A percentile compares a stretch with the other conserved stretches of the same genome.
These are phyloP conservation scores for Bathelium albidoporum DNA, from an alignment of 495 filamentous ascomycete species.

Conservation along the genomic window DNA sequence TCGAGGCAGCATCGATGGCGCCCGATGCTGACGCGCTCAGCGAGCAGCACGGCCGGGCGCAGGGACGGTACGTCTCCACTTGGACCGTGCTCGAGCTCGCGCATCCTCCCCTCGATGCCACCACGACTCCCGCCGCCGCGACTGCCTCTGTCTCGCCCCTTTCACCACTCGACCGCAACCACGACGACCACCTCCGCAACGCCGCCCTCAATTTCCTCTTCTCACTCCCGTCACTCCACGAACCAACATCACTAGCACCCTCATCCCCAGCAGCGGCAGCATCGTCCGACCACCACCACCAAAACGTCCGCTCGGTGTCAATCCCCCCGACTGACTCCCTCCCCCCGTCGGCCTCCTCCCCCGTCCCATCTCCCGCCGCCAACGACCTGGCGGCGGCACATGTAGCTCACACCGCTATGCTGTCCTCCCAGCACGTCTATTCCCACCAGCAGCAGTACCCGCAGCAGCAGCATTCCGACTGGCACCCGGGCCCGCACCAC, in stretches of 20 bases:
- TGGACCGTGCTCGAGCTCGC: not conserved
- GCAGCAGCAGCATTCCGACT: slow-evolving; percentile 54
- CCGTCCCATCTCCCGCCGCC: not conserved
- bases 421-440: slow-evolving; percentile 43
- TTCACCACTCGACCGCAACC: not conserved
- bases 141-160: no score
- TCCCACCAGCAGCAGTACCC: slow-evolving; percentile 79
- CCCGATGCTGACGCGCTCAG: not conserved
- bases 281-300: no score
- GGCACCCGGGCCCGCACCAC: slow-evolving; percentile 47
- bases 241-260: no score
- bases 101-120: not conserved
- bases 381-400: not conserved
- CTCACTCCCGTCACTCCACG: no score
- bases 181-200: no score
- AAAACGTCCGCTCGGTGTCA: no score
- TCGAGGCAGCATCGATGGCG: not conserved
- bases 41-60: not conserved
- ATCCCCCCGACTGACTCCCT: no score
- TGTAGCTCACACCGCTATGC: not conserved
- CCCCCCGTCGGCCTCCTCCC: not conserved
- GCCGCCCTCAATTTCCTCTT: no score
- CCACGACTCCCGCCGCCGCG: no score
- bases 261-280: no score
- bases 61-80: not conserved